These are phyloP conservation scores for Cicer yamashitae DNA, from an alignment of 306 rosid species.

Conservation along the genomic window DNA sequence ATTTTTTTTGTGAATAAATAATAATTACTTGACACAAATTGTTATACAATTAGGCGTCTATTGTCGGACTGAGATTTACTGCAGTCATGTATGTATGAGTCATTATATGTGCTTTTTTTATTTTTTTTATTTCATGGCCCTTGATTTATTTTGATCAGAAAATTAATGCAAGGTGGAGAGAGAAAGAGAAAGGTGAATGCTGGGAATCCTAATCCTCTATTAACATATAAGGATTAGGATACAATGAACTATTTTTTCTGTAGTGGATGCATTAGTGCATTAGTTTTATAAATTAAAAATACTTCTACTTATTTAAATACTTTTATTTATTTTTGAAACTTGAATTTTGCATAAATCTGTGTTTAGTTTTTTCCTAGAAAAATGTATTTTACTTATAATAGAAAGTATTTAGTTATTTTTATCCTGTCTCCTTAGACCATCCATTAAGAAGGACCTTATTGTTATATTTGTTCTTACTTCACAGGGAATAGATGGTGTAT, in stretches of 20 bases:
- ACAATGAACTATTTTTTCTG: neutral
- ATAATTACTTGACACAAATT: neutral
- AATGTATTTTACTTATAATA: neutral
- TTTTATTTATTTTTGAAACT: neutral
- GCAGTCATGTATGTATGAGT: no score
- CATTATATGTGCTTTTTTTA: no score
- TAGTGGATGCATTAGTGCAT: neutral
- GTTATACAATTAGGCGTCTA: neutral
- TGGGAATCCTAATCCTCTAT: no score
- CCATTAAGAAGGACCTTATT: neutral
- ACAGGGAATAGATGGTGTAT: neutral
- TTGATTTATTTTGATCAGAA: no score
- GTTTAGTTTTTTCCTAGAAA: conserved; percentile 9
- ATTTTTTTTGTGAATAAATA: neutral
- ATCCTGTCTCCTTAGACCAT: neutral
- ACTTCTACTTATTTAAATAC: neutral
- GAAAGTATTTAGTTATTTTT: neutral
- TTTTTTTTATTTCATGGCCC: no score
- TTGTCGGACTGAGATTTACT: neutral
- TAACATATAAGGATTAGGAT: neutral
- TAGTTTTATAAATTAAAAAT: neutral
- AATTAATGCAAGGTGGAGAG: no score
- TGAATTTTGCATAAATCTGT: neutral
- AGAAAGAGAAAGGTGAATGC: no score
- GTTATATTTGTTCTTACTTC: conserved; percentile 2